Conservation (phyloP, 805 yeast species). For the Monosporozyma siamensis region DNA sequence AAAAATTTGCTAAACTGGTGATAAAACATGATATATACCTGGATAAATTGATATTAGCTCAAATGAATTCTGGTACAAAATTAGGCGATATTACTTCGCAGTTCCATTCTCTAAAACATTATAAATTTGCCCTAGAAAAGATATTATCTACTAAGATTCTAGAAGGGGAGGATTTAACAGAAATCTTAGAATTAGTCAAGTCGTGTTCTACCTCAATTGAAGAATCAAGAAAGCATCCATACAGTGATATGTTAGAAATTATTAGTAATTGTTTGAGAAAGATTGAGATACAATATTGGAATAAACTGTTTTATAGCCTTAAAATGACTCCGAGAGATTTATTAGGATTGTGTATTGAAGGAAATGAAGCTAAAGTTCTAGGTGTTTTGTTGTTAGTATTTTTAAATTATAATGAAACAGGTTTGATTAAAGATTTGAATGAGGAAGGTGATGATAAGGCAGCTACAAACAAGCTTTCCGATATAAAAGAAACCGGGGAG, state of each 20-base stretch:
- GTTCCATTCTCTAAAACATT: slow-evolving; percentile 21
- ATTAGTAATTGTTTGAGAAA: slow-evolving; percentile 29
- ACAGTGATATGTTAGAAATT: slow-evolving; percentile 23
- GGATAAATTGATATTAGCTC: slow-evolving; percentile 21
- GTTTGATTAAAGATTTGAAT: slow-evolving; percentile 11
- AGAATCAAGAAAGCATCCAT: slow-evolving; percentile 6
- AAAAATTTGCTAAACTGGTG: slow-evolving; percentile 13
- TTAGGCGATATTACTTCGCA: slow-evolving; percentile 16
- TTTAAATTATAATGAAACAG: slow-evolving; percentile 24
- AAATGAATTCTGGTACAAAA: slow-evolving; percentile 10
- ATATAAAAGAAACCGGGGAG: neutral
- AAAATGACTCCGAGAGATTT: slow-evolving; percentile 27
- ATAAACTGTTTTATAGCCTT: slow-evolving; percentile 17
- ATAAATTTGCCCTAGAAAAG: slow-evolving; percentile 29
- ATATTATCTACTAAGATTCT: slow-evolving; percentile 23
- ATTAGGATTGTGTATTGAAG: slow-evolving; percentile 24
- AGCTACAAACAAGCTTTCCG: neutral
- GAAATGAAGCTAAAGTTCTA: slow-evolving; percentile 24
- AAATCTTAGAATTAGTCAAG: slow-evolving; percentile 19
- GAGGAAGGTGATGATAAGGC: slow-evolving; percentile 3
- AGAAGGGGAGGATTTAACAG: slow-evolving; percentile 16
- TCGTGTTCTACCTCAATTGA: slow-evolving; percentile 12
- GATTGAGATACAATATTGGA: slow-evolving; percentile 29
- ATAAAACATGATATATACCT: slow-evolving; percentile 24
- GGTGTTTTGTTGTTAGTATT: slow-evolving; percentile 27